Evolutionary conservation across 83 land plant species (phyloP).

Genomic region (Picea engelmannii): DNA sequence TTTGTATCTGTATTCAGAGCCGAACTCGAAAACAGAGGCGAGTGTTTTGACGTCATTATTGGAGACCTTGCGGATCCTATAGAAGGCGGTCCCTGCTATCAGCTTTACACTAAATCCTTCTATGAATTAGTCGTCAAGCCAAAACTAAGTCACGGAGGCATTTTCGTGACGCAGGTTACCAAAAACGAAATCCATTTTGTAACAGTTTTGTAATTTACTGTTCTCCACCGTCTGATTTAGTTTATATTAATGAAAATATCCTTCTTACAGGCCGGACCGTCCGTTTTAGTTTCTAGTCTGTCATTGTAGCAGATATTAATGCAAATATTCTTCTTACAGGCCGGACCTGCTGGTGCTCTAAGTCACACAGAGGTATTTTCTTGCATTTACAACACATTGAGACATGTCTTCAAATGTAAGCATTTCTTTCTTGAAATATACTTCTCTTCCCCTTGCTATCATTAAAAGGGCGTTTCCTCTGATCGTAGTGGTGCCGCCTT

Average conservation of each 20-base stretch:
- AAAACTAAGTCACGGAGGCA: slow-evolving; percentile 39
- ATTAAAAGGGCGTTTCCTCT: background rate
- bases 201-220: background rate
- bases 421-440: too few species aligned
- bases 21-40: slow-evolving; percentile 41
- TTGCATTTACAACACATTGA: slow-evolving; percentile 57
- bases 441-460: too few species aligned
- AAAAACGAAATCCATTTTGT: background rate
- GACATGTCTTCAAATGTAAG: slow-evolving; percentile 58
- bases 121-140: slow-evolving; percentile 44
- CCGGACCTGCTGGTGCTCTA: slow-evolving; percentile 58
- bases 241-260: background rate
- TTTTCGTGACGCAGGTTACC: slow-evolving; percentile 51
- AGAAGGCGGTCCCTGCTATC: slow-evolving; percentile 60
- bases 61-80: slow-evolving; percentile 64
- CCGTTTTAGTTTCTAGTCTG: too few species aligned
- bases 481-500: background rate
- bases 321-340: slow-evolving; percentile 20
- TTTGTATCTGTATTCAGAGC: slow-evolving; percentile 23
- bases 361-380: slow-evolving; percentile 54
- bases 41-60: slow-evolving; percentile 46
- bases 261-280: slow-evolving; percentile 41
- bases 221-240: background rate
- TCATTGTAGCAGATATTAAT: background rate
- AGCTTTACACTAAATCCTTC: slow-evolving; percentile 52